Conservation (phyloP, 768 basidiomycete species). For the Suillus lakei region DNA sequence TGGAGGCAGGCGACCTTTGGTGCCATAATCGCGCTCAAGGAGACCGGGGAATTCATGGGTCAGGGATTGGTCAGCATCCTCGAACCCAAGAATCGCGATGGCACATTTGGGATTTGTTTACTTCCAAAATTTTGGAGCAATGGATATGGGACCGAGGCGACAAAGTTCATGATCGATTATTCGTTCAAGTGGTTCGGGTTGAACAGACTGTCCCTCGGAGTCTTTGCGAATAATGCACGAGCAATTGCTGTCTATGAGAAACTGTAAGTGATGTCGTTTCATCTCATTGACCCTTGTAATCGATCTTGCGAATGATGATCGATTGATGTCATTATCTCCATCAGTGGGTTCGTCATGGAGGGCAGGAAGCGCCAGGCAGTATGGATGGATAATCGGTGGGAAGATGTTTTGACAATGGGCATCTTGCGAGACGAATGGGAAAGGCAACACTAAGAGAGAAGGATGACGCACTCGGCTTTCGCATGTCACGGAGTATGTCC, state of each 20-base stretch:
- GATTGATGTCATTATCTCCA: constrained; percentile 2
- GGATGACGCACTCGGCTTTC: background rate
- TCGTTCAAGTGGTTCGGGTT: constrained; percentile 44
- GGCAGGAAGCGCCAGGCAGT: constrained; percentile 40
- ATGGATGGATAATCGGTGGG: constrained; percentile 43
- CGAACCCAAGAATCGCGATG: constrained; percentile 35
- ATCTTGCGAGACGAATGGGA: constrained; percentile 46
- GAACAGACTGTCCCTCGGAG: constrained; percentile 46
- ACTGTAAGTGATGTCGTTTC: constrained; percentile 37
- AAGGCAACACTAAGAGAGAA: background rate
- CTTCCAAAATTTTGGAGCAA: constrained; percentile 38
- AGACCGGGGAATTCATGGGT: constrained; percentile 38
- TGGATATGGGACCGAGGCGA: constrained; percentile 48
- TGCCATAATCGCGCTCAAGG: constrained; percentile 32
- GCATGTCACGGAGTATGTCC: background rate
- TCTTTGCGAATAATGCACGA: constrained; percentile 42
- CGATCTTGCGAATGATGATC: background rate
- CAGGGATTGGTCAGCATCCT: constrained; percentile 31
- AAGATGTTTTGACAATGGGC: constrained; percentile 44
- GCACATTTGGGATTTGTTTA: constrained; percentile 37
- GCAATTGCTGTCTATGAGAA: constrained; percentile 47
- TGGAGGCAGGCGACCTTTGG: constrained; percentile 32
- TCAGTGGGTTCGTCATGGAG: constrained; percentile 46
- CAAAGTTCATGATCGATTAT: constrained; percentile 45
- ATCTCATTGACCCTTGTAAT: constrained; percentile 7